These are phyloP conservation scores for Trametes maxima DNA, from an alignment of 768 basidiomycete genomes.

Conservation along the genomic window DNA sequence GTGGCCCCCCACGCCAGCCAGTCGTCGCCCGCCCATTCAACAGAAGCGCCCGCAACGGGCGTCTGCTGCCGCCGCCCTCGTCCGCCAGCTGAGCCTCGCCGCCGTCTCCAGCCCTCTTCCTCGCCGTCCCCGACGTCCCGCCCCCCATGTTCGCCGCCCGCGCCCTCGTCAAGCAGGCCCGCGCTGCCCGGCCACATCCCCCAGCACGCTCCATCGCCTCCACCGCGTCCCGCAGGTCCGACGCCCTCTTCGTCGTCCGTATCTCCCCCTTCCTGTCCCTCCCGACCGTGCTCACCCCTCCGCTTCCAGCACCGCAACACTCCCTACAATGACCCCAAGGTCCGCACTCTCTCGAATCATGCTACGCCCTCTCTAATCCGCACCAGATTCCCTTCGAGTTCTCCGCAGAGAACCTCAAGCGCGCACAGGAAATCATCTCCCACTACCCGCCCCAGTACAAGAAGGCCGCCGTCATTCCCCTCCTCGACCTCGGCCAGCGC, in stretches of 20 bases:
- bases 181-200: conserved; percentile 8
- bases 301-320: conserved; percentile 86
- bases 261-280: conserved; percentile 63
- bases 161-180: conserved; percentile 22
- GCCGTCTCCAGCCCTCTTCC: neutral
- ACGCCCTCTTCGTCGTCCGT: conserved; percentile 79
- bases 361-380: neutral
- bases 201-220: conserved; percentile 37
- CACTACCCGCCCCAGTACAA: conserved; percentile 97
- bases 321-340: conserved; percentile 90
- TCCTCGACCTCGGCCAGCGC: conserved; percentile 93
- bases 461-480: conserved; percentile 96
- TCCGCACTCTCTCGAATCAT: conserved; percentile 32
- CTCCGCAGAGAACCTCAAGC: conserved; percentile 76
- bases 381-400: conserved; percentile 89
- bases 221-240: conserved; percentile 58
- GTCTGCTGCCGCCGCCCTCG: conserved; percentile 4
- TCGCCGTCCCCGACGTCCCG: neutral
- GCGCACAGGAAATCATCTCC: conserved; percentile 86
- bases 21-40: conserved; percentile 14
- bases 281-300: conserved; percentile 8
- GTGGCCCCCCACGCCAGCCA: conserved; percentile 6
- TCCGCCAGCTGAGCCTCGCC: neutral
- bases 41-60: conserved; percentile 6
- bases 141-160: conserved; percentile 31